phyloP scores from a whole-genome alignment of 305 asterid genomes.

The Fraxinus dipetala region DNA sequence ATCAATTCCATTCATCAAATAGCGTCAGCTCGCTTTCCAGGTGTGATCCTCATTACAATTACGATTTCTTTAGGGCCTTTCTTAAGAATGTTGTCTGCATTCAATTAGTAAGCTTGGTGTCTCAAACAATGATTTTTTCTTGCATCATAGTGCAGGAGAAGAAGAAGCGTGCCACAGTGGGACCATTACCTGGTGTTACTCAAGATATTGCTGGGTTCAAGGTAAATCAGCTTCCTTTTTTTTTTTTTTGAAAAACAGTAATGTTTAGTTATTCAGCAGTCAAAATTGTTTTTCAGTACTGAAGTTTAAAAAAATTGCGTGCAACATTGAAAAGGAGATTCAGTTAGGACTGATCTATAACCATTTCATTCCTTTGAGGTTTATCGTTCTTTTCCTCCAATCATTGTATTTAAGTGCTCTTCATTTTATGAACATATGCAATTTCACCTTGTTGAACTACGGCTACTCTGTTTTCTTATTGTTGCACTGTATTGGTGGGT shows the following conservation, averaged over 20 bases:
- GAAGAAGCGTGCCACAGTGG: slow-evolving; percentile 86
- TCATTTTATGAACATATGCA: neutral
- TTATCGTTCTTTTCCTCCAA: neutral
- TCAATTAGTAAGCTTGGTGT: slow-evolving; percentile 5
- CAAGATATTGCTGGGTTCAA: slow-evolving; percentile 98
- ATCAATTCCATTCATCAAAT: slow-evolving; percentile 80
- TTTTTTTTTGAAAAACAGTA: neutral
- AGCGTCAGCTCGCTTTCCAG: slow-evolving; percentile 82
- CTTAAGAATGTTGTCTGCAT: slow-evolving; percentile 1
- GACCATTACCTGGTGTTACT: slow-evolving; percentile 97
- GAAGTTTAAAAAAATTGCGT: neutral
- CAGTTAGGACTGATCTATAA: neutral
- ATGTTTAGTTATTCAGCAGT: neutral
- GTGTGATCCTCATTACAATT: slow-evolving; percentile 39
- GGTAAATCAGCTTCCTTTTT: slow-evolving; percentile 41
- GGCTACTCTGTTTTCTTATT: neutral
- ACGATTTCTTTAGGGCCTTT: neutral
- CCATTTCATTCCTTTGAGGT: neutral
- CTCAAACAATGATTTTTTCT: slow-evolving; percentile 24
- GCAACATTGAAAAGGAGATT: neutral
- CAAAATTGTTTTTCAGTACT: neutral
- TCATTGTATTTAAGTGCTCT: neutral
- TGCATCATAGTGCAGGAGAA: slow-evolving; percentile 83
- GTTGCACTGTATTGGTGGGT: slow-evolving; percentile 1
- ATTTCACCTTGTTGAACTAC: neutral